Percentiles rank a stretch among this genome's conserved stretches.
phyloP scores from a whole-genome alignment of 2,329 filamentous ascomycete genomes.

The Xylariaceae sp. region DNA sequence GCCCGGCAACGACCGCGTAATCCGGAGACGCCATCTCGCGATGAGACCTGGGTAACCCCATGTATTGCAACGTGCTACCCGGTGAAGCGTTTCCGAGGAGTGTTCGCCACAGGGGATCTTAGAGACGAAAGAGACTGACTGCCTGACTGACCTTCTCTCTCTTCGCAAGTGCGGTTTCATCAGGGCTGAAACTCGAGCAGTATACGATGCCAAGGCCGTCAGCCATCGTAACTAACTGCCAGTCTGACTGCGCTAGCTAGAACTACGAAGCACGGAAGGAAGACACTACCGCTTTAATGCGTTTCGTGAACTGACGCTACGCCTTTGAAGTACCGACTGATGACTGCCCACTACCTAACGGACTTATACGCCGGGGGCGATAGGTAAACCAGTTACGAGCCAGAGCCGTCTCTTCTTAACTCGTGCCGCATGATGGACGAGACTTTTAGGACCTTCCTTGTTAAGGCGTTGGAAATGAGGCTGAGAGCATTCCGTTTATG shows the following conservation, averaged over 20 bases:
- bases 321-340: background rate
- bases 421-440: no score
- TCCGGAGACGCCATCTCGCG: no score
- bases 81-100: background rate
- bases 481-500: background rate
- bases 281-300: background rate
- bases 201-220: background rate
- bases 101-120: background rate
- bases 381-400: no score
- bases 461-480: background rate
- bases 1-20: no score
- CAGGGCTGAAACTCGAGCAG: background rate
- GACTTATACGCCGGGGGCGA: no score
- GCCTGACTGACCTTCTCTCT: background rate
- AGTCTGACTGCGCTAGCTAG: conserved; percentile 1
- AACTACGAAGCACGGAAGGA: background rate
- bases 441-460: no score
- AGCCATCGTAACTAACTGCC: background rate
- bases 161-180: background rate
- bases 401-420: no score
- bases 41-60: no score
- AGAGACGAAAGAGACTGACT: no score
- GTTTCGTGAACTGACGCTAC: background rate
- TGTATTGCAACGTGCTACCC: background rate
- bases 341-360: no score